Base-by-base conservation (phyloP, 495 filamentous ascomycete species). In the Aspergillus mulundensis region DNA sequence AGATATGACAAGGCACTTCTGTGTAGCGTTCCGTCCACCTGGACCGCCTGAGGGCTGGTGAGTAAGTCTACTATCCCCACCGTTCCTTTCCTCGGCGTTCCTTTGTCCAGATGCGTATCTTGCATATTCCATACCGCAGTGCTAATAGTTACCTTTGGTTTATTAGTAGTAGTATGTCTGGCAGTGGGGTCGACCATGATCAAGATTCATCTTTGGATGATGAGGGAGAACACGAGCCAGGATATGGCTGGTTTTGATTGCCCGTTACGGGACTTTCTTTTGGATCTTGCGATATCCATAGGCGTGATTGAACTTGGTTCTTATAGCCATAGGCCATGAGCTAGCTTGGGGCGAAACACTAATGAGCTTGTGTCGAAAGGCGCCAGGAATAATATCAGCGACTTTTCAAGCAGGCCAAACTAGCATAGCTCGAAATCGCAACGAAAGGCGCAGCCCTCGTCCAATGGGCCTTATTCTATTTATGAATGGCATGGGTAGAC, bases 1-100 rank as follows among this genome's bases (percentile, higher is more conserved):
- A 10, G 60, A 66, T 53, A 44, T 66, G 49, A 43, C 38, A 7
- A 53, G 18, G 16, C 5, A 42, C 18, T 43, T 5, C 7, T 53
- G 5, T 8, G 11, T n/a, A 39, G 5, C 11, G 32, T 2, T 10
- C 8, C 32, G 11, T 36, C 12, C 5, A 3, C 3, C 32, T 36
- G 32, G n/a, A n/a, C n/a, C n/a, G n/a, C n/a, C 28, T 5, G 28
- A 30, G 4, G 28, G 39, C 19, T 1, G 16, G 3, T 43, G 18
- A 1, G 20, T 23, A 43, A 21, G 41, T 23, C 19, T n/a, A 43
- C 10, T 43, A 20, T 10, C 1, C 41, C 12, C 14, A 43, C 5
- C 41, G n/a, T 43, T 43, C 20, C 41, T 23, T 6, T n/a, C n/a
- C n/a, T n/a, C n/a, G n/a, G n/a, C n/a, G n/a, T n/a, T n/a, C n/a